Base-by-base conservation (phyloP, 1,139 yeast genomes). In the Meyerozyma guilliermondii region DNA sequence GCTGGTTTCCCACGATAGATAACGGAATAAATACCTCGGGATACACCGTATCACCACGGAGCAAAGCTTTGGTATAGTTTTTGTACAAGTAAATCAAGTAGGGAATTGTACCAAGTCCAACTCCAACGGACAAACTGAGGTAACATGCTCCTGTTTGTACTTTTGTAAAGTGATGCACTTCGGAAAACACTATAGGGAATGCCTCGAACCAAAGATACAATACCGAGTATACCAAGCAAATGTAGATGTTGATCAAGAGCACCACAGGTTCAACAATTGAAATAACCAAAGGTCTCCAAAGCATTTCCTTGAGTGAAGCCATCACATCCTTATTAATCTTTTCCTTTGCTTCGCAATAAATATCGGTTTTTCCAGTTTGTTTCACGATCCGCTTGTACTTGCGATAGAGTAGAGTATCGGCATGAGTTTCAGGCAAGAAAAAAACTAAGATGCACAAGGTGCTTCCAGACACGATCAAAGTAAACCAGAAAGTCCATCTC, bases 11-110 rank as follows among this genome's bases (percentile, higher is more conserved):
- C 30, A 59, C 42, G 29, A 65, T 60, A 56, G 83, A 69, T 8
- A 78, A 64, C 10, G 78, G 78, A 35, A 84, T 61, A 44, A 87
- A 72, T 44, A 72, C 74, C 52, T 85, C 92, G 0, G 92, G 88
- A 10, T 63, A 54, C 0, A 78, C 65, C 23, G 56, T 55, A 17
- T 78, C 74, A 9, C 47, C 47, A 7, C 23, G 24, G 18, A 45
- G 36, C 5, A 46, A 17, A 31, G 27, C 42, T 38, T 43, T 44
- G 13, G 52, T 47, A 39, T 47, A 50, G 4, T 26, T 27, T n/a
- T 27, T 6, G 41, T 26, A 33, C 23, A 42, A 37, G 30, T 41
- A 16, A 1, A 48, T 46, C 13, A 49, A 33, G 39, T 44, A 49
- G 18, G 47, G 35, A 4, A 30, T 23, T 1, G 49, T 43, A 8